Evolutionary conservation across 1,139 yeast genomes (phyloP), one percentile per base, ranked within the genome.

Genomic region (Geotrichum europaeum): DNA sequence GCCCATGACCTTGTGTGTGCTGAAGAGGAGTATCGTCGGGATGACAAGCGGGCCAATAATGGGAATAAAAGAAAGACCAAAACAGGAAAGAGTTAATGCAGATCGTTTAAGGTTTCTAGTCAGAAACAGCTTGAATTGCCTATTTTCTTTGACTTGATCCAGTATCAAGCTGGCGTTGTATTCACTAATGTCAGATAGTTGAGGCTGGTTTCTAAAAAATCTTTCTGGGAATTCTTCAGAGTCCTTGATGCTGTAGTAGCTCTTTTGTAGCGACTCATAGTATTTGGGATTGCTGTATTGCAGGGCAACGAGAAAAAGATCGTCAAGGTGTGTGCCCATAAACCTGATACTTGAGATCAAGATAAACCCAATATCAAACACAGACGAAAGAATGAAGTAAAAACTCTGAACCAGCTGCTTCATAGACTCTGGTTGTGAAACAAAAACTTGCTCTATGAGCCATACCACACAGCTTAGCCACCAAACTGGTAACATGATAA

Each of bases 1-100:
- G 2, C 86, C 86, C 15, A 81, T 73, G 36, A 77, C 78, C 49
- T 73, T 75, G 66, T 79, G 73, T 63, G 83, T 76, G 12, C 76
- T 75, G 61, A 74, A 76, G 65, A 81, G 81, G 1, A 84, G 74
- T 7, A 76, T 70, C 0, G 75, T 65, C 0, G 83, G 79, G 25
- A 81, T 68, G 0, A 79, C 72, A 9, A 79, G 60, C 2, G 74
- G 67, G 3, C 85, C 84, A 25, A 79, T 61, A 49, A 70, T 68
- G 4, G 80, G 84, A 56, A 70, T 67, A 49, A 68, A 70, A 7
- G 78, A 72, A 9, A 72, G 60, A 12, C 67, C 64, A 63, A 69
- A 74, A 13, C 73, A 59, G 10, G 64, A 66, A 28, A 75, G 60
- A 7, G 74, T 67, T 2, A 67, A 24, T 1, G 63, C 65, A 6